Base-by-base conservation (phyloP, 768 basidiomycete genomes). In the Boletus vermiculosoides region DNA sequence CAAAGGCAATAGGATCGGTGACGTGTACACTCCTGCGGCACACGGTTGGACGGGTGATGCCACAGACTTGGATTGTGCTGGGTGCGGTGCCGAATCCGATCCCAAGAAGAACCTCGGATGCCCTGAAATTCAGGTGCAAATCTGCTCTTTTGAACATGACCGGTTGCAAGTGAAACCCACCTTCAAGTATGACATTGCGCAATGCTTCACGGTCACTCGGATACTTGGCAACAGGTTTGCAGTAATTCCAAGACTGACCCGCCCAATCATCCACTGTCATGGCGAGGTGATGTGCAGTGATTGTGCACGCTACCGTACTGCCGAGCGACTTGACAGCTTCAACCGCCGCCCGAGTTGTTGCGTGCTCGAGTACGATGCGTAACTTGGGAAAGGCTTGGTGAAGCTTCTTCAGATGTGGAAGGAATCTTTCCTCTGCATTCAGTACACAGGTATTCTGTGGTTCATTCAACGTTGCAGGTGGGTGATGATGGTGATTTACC, bases 191-290 rank as follows among this genome's bases (percentile, higher is more conserved):
- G 30, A 94, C 85, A 22, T 88, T 80, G 50, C 84, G 82, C 55
- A 99, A 74, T 15, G 96, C 94, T 64, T 83, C 73, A 16, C 96
- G 81, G 70, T 99, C 97, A 62, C 90, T 87, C 2, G 96, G 96
- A 70, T 85, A 94, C 74, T 99, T 99, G 13, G 97, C 94, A 22
- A 99, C 90, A 0, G 97, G 97, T 73, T 98, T 99, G 79, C 97
- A 98, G 74, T 90, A 99, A 67, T 96, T 84, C 83, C 90, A 94
- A 3, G 92, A 84, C 71, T 98, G 94, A 2, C 94, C 92, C 2
- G 94, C 94, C 86, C 95, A 98, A 64, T 94, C 91, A 73, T 99
- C 96, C 4, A 98, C 92, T 7, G 92, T 97, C 48, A 99, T 80
- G 30, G 83, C 86, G 45, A 99, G 84, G 71, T 99, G 97, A 73